Evolutionary conservation across 768 basidiomycete genomes (phyloP), one percentile per base, ranked within the genome.

Genomic region (Lanmaoa pseudosensibilis): DNA sequence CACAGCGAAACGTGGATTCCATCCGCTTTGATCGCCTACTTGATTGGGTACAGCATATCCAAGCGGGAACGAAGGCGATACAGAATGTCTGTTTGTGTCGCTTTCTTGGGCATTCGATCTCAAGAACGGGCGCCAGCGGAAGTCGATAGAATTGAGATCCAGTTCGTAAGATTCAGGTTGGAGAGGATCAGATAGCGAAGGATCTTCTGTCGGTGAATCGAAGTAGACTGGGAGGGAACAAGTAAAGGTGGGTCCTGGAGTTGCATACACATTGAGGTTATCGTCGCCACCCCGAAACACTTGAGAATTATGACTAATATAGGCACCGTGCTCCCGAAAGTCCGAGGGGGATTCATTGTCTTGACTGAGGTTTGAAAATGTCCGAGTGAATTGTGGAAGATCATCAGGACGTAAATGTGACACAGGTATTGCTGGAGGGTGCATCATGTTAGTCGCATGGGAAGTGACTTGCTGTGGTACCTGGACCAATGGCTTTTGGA

Each of bases 51-150:
- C 15, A 19, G 46, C 11, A 40, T 40, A 32, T 50, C 38, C 55
- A 27, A 58, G 43, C 2, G 41, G 51, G 32, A 53, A 25, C 23
- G 39, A 56, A 45, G 52, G 43, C 16, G 47, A 39, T 12, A 32
- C 37, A 21, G 39, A 19, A 13, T 2, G 41, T 46, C 33, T 38
- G 36, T 43, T 48, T 27, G 18, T 53, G 16, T 48, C 30, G 7
- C 43, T 45, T 46, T 58, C 61, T 50, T 51, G 56, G 50, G 44
- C 12, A 57, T 63, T 52, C 41, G 64, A 73, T 50, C 62, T 60
- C 55, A 75, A 65, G 60, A 86, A 87, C 10, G 79, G 78, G 45
- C 72, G 68, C 85, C 86, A 87, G 50, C 65, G 75, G 60, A 87
- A 87, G 61, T 81, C 81, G 10, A 86, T 69, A 5, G 64, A 62